Percentiles rank a stretch among this genome's conserved stretches.
Conservation (phyloP, 148 eudicot genomes). For the Oxyria digyna region DNA sequence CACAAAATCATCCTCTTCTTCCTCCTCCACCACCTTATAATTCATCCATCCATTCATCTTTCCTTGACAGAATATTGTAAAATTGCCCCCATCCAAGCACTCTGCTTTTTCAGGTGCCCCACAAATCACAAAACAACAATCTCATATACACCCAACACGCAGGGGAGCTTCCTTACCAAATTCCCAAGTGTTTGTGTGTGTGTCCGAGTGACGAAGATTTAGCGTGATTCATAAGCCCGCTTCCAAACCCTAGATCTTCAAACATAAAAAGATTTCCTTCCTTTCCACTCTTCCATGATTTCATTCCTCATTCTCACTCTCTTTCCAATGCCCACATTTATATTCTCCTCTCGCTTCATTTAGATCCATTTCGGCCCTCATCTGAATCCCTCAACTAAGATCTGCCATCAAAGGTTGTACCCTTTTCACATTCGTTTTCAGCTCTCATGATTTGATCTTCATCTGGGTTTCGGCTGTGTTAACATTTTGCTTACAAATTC, state of each 20-base stretch:
- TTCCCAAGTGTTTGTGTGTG: background rate
- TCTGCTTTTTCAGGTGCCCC: background rate
- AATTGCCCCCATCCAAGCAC: background rate
- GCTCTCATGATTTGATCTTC: background rate
- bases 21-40: too few species aligned
- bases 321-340: conserved; percentile 6
- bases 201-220: background rate
- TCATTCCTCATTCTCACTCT: background rate
- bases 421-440: background rate
- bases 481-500: too few species aligned
- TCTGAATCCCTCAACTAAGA: conserved; percentile 4
- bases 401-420: background rate
- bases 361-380: background rate
- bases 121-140: conserved; percentile 2
- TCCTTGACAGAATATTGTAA: background rate
- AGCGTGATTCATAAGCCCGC: conserved; percentile 7
- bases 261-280: background rate
- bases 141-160: background rate
- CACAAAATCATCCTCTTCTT: background rate
- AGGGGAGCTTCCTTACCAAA: conserved; percentile 7
- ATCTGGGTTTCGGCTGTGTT: background rate
- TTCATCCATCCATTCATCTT: too few species aligned
- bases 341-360: background rate
- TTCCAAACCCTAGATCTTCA: conserved; percentile 2
- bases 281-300: conserved; percentile 1